Base-by-base conservation (phyloP, 192 early-diverging fungal species). In the Geranomyces variabilis region DNA sequence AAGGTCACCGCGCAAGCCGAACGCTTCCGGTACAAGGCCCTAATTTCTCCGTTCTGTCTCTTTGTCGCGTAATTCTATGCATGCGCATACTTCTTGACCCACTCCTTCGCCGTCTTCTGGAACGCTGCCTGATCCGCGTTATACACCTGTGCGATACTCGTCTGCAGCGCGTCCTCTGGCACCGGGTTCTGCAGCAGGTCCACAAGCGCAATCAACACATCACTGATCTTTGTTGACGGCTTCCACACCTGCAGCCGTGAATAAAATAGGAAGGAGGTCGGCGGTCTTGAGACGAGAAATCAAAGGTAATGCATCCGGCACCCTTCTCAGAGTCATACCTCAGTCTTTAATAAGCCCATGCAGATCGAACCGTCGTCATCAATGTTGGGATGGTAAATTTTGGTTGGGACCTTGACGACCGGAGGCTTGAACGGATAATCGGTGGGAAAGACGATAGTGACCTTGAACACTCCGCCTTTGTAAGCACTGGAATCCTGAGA, bases 341-440 rank as follows among this genome's bases (percentile, higher is more conserved):
- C 93, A 4, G 82, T 79, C 73, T 94, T 94, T 31, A 94, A 71
- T 41, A 92, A 59, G 13, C 84, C 83, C 45, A 94, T 80, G 70
- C 93, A 94, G 63, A 94, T 88, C 5, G 88, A 83, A 1, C 93
- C 92, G 57, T 92, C 89, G 60, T 93, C 90, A 66, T 93, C 93
- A 58, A 92, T 78, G 73, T 92, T 92, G 17, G 89, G 89, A 73
- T 94, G 93, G 79, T 93, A 94, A 53, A 93, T 89, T 70, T 89
- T 91, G 56, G 91, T 93, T 24, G 67, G 57, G 71, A 93, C 88
- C 70, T 88, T 89, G 77, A 91, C 80, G 70, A 80, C 83, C 60
- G 92, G 92, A 26, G 92, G 91, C 67, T 93, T 93, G 76, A 93
- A 93, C 28, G 92, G 92, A 71, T 92, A 93, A 46, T 93, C 91